These are phyloP conservation scores for Diaporthe vexans DNA, from an alignment of 2,329 filamentous ascomycete genomes.

Conservation along the genomic window DNA sequence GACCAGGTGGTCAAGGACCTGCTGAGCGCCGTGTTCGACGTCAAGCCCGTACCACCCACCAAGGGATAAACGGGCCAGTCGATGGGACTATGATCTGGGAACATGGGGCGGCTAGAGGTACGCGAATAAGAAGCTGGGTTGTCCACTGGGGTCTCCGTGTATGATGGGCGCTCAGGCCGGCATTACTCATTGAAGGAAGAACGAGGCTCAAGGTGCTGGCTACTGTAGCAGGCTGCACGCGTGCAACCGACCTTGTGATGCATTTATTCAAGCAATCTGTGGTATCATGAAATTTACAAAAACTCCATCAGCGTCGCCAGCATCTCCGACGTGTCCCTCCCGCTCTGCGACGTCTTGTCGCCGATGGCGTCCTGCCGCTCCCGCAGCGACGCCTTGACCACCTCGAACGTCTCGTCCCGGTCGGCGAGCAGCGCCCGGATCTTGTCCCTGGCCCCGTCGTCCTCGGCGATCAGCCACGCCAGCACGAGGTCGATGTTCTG, in stretches of 20 bases:
- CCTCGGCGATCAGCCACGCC: constrained; percentile 93
- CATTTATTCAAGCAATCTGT: constrained; percentile 39
- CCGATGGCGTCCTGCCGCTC: constrained; percentile 65
- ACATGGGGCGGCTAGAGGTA: background rate
- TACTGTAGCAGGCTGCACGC: constrained; percentile 1
- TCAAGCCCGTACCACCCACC: constrained; percentile 75
- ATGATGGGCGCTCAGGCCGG: background rate
- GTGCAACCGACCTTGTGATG: constrained; percentile 9
- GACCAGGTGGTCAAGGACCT: constrained; percentile 86
- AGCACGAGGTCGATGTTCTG: constrained; percentile 88
- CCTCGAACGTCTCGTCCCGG: constrained; percentile 73
- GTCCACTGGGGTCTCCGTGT: background rate
- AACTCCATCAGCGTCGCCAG: constrained; percentile 66
- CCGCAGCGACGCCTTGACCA: constrained; percentile 77
- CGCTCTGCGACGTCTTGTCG: constrained; percentile 65
- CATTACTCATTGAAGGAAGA: constrained; percentile 32
- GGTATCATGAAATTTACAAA: constrained; percentile 51
- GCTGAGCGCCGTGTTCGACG: constrained; percentile 86
- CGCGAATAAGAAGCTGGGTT: background rate
- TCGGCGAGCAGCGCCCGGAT: constrained; percentile 76
- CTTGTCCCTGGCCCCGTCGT: constrained; percentile 78
- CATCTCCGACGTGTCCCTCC: constrained; percentile 71
- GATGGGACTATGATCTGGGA: no score
- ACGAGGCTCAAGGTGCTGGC: constrained; percentile 17
- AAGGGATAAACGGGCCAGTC: constrained; percentile 42